Evolutionary conservation across 257 asterid species (phyloP), one percentile per base, ranked within the genome.

Genomic region (Forsythia suspensa): DNA sequence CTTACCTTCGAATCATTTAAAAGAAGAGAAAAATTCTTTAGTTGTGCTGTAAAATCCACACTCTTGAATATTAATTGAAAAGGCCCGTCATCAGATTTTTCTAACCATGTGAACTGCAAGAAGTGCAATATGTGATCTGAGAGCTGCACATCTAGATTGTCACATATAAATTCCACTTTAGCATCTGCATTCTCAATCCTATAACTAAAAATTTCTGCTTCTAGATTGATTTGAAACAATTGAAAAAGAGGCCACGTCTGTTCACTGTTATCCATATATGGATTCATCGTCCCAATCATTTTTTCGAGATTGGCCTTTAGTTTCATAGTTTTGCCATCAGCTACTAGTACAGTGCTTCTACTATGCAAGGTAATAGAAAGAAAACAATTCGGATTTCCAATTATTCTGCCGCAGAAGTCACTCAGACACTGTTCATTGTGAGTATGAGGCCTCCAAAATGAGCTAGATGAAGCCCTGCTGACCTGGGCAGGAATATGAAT

Each of bases 1-100:
- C 75, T 78, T 83, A 95, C 99, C 99, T 92, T 92, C 86, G 92
- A 90, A 88, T 93, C 96, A 65, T 90, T 91, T 78, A 92, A 81
- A 74, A 89, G 93, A 80, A 95, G 86, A 77, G 97, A 92, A 63
- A 90, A 76, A 77, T 91, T 90, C 83, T 91, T 86, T 36, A 91
- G 88, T 39, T 86, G 94, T 81, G 88, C 78, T 41, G 86, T 83
- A 20, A 92, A 79, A 79, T 88, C 87, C 86, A 92, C 79, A 82
- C 80, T 82, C 74, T 82, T 84, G 84, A 90, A 80, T 21, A 76
- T 74, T 76, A 82, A 80, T 38, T 72, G 86, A 55, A 92, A 80
- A 81, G 96, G 79, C 42, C 72, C 82, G 66, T 87, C 88, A 79
- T 86, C 90, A 77, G 96, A 81, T 78, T 67, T 76, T 77, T 83